Evolutionary conservation across 768 basidiomycete species (phyloP), one percentile per base, ranked within the genome.

Genomic region (Russula emetica): DNA sequence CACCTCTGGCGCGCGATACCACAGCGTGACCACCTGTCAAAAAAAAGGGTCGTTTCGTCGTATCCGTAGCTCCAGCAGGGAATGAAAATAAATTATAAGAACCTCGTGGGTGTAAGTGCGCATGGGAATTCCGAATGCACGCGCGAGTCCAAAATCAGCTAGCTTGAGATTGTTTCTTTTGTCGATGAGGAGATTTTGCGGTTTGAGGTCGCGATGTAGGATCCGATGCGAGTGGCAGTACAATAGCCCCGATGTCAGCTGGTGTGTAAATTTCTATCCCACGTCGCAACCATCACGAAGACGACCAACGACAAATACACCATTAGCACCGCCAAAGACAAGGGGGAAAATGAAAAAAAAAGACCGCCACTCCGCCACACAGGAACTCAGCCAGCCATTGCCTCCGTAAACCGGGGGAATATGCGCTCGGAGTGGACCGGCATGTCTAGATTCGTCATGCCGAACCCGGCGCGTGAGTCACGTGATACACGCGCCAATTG

Each of bases 71-170:
- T 28, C 24, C 45, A n/a, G 40, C 38, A 40, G 36, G 20, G 58
- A 55, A 7, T 32, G 3, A 55, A 58, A 44, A 24, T n/a, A 58
- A 10, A 50, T 26, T 16, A 61, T 50, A 57, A 54, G 64, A 20
- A 93, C 96, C 82, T 99, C 97, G 72, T 98, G 97, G 18, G 96
- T 99, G 74, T 98, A 99, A n/a, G 96, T 97, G 70, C 97, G 82
- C 80, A 99, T 87, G 47, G 97, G 97, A 70, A 99, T 98, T 63
- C 97, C 97, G 73, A 99, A 99, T 9, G 82, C 82, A 58, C 82
- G 72, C 1, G 82, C 82, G 30, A 84, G 76, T 49, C 83, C 83
- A 70, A 84, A 84, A 71, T 84, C 83, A 40, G 81, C 82, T 54
- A 83, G 76, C 70, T 83, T 83, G 45, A 83, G 74, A 71, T 84